Base-by-base conservation (phyloP, 495 filamentous ascomycete species). In the Lasiosphaeris hirsuta region DNA sequence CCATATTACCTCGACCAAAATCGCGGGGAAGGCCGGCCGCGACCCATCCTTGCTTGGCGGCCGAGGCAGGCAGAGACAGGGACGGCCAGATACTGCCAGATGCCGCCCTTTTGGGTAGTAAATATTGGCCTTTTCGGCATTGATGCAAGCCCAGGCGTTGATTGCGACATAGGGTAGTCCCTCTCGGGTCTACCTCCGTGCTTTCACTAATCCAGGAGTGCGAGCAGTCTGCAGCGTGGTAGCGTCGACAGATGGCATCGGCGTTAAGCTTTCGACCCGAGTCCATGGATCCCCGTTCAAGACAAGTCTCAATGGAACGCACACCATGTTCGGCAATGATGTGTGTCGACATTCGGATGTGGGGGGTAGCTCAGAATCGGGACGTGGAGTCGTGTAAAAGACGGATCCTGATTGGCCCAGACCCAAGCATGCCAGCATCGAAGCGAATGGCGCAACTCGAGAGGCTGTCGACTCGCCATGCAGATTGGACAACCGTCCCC, bases 401-500 rank as follows among this genome's bases (percentile, higher is more conserved):
- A 23, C 10, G 10, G 18, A 5, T 3, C 23, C 23, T 30, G 23
- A 30, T 30, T 30, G 23, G 23, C 23, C 23, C 23, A 30, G 23
- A 30, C 23, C 23, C 23, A 30, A 11, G 18, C 35, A 51, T 54
- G 51, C 38, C 51, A 38, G 42, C 51, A 54, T 54, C 18, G 40
- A 19, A 34, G 41, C 39, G 17, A 41, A 55, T 55, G 53, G 53
- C 53, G 53, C 43, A 36, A 37, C 41, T 36, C 41, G 8, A 8
- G 13, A 18, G 18, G 3, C 9, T 8, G 8, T 4, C 43, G 3
- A 10, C 17, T 7, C 4, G 18, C 14, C 17, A 15, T 42, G 23
- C 34, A 18, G 47, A 58, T 52, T 58, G 56, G 56, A 58, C 30
- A 53, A 45, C 10, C 34, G 18, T 14, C 4, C 23, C 23, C 5